A percentile compares a stretch with the other conserved stretches of the same genome.
Evolutionary conservation across 192 early-diverging fungal species (phyloP).

Genomic region (Podochytrium sp.): DNA sequence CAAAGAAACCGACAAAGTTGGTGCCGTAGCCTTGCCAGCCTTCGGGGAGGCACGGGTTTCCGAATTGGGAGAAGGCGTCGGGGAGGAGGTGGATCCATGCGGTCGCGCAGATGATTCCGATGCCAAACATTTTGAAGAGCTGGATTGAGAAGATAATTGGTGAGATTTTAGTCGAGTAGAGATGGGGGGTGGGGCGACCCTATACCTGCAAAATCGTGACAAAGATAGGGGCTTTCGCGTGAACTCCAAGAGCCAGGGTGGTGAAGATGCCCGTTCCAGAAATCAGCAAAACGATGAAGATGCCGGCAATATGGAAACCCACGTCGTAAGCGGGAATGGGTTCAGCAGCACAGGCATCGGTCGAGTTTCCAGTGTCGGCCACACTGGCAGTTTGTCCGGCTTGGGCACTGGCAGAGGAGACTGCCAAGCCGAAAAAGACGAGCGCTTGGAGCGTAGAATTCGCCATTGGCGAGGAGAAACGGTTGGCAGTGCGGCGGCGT

Average conservation of each 20-base stretch:
- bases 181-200: too few relatives aligned
- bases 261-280: conserved; percentile 21
- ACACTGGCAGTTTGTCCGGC: too few relatives aligned
- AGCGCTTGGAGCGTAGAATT: not conserved
- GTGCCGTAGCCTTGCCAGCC: conserved; percentile 3
- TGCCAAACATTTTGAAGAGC: conserved; percentile 52
- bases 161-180: too few relatives aligned
- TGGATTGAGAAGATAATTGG: not conserved
- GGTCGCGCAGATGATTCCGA: conserved; percentile 48
- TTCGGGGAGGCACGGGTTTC: conserved; percentile 10
- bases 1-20: conserved; percentile 36
- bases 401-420: not conserved
- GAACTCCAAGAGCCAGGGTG: not conserved
- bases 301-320: conserved; percentile 25
- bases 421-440: not conserved
- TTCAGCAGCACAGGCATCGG: not conserved
- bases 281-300: conserved; percentile 18
- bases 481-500: not conserved
- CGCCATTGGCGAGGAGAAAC: not conserved
- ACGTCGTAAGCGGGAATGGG: conserved; percentile 2
- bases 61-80: conserved; percentile 19
- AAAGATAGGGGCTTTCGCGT: not conserved
- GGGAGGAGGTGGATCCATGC: conserved; percentile 51
- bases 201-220: conserved; percentile 3
- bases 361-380: not conserved